Evolutionary conservation across 129 eudicot genomes (phyloP).

Genomic region (Gnaphalium uliginosum): DNA sequence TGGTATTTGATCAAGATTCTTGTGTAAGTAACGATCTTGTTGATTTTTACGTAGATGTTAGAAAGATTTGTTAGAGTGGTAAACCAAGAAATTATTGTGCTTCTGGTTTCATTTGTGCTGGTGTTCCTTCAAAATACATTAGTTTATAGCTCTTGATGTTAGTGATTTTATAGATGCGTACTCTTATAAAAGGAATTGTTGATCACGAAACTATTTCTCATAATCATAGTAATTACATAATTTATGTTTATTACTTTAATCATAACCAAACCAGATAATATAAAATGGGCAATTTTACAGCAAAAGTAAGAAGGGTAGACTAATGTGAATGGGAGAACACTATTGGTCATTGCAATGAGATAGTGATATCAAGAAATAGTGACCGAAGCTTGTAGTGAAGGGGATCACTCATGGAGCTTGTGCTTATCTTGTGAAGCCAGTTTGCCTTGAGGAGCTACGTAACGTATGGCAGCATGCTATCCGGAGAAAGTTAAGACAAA

Average conservation of each 20-base stretch:
- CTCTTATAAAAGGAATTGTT: background rate
- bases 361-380: background rate
- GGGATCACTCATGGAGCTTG: slow-evolving; percentile 89
- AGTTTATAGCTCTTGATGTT: background rate
- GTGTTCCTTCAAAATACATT: slow-evolving; percentile 6
- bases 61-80: slow-evolving; percentile 11
- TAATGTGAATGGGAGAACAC: background rate
- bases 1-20: slow-evolving; percentile 30
- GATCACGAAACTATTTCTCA: background rate
- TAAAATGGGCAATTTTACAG: background rate
- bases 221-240: background rate
- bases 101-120: background rate
- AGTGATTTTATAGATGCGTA: background rate
- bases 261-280: background rate
- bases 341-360: no score
- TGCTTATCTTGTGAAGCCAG: slow-evolving; percentile 79
- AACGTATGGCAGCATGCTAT: slow-evolving; percentile 81
- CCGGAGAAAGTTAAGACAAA: slow-evolving; percentile 16
- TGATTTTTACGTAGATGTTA: slow-evolving; percentile 27
- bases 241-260: background rate
- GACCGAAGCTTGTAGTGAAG: slow-evolving; percentile 53
- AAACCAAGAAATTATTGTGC: slow-evolving; percentile 22
- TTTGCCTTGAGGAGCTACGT: slow-evolving; percentile 74
- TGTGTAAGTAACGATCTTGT: slow-evolving; percentile 24
- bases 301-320: background rate